Evolutionary conservation across 2,329 filamentous ascomycete genomes (phyloP).

Genomic region (Aspergillus caelatus): DNA sequence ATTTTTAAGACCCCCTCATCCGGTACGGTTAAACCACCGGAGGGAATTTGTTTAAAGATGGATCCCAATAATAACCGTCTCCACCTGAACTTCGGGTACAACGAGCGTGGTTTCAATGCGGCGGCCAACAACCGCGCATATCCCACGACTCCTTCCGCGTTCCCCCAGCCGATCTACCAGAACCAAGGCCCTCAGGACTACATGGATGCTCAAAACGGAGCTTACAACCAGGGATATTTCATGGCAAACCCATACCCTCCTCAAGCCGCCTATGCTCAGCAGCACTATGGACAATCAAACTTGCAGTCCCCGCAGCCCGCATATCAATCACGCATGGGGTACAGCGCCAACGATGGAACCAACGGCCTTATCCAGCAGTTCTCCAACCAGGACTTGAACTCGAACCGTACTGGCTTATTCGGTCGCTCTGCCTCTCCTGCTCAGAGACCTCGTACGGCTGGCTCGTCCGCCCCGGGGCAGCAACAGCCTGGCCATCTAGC

Average conservation of each 20-base stretch:
- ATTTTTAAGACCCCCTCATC: slow-evolving; percentile 10
- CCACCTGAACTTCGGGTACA: slow-evolving; percentile 55
- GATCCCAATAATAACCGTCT: slow-evolving; percentile 58
- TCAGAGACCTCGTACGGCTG: slow-evolving; percentile 82
- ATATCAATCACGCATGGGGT: slow-evolving; percentile 55
- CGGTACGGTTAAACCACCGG: slow-evolving; percentile 44
- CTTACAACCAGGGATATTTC: slow-evolving; percentile 60
- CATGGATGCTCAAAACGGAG: slow-evolving; percentile 52
- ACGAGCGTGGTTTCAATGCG: slow-evolving; percentile 64
- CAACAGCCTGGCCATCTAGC: slow-evolving; percentile 70
- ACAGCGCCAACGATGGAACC: slow-evolving; percentile 75
- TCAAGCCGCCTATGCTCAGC: slow-evolving; percentile 53
- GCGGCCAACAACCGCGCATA: slow-evolving; percentile 69
- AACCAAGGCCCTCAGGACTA: slow-evolving; percentile 64
- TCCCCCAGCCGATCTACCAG: slow-evolving; percentile 83
- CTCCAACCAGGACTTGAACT: slow-evolving; percentile 90
- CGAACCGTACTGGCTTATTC: slow-evolving; percentile 70
- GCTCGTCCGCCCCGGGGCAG: slow-evolving; percentile 54
- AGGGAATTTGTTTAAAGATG: slow-evolving; percentile 49
- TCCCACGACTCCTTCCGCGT: slow-evolving; percentile 91
- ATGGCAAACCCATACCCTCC: slow-evolving; percentile 62
- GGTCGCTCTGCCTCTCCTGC: slow-evolving; percentile 69
- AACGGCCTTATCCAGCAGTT: slow-evolving; percentile 94
- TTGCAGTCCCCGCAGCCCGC: slow-evolving; percentile 60
- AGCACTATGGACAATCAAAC: slow-evolving; percentile 56